These are phyloP conservation scores for Thalassiosira mediterranea DNA, from an alignment of 352 stramenopile species.

Conservation along the genomic window DNA sequence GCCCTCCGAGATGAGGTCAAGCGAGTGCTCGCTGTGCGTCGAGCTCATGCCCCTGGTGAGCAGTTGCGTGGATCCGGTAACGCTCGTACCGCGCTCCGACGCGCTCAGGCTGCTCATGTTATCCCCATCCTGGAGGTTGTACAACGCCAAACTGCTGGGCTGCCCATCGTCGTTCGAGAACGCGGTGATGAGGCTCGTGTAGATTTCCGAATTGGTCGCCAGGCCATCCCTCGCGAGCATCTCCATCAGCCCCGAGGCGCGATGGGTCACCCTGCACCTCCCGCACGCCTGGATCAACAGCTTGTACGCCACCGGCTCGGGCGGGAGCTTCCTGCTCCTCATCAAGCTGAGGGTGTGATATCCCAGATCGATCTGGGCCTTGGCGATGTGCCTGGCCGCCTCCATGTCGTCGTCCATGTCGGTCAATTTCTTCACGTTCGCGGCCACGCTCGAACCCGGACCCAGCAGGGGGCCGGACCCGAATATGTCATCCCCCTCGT, in stretches of 20 bases:
- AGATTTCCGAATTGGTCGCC: constrained; percentile 71
- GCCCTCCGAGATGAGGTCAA: not conserved
- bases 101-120: no score
- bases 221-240: constrained; percentile 82
- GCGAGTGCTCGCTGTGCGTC: no score
- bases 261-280: constrained; percentile 70
- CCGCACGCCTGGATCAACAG: constrained; percentile 84
- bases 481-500: no score
- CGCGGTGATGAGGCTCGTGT: constrained; percentile 76
- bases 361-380: constrained; percentile 81
- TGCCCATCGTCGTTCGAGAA: constrained; percentile 61
- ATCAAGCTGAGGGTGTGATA: constrained; percentile 81
- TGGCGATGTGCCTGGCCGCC: constrained; percentile 69
- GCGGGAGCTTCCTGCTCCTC: constrained; percentile 56
- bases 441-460: no score
- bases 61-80: constrained; percentile 5
- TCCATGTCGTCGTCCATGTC: constrained; percentile 60
- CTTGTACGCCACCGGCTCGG: constrained; percentile 80
- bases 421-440: no score
- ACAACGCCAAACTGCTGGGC: no score
- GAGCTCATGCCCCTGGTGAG: not conserved
- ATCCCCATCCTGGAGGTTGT: no score
- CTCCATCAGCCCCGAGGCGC: constrained; percentile 77
- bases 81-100: no score
- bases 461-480: no score